phyloP scores from a whole-genome alignment of 208 protist species.

The Balamuthia mandrillaris region DNA sequence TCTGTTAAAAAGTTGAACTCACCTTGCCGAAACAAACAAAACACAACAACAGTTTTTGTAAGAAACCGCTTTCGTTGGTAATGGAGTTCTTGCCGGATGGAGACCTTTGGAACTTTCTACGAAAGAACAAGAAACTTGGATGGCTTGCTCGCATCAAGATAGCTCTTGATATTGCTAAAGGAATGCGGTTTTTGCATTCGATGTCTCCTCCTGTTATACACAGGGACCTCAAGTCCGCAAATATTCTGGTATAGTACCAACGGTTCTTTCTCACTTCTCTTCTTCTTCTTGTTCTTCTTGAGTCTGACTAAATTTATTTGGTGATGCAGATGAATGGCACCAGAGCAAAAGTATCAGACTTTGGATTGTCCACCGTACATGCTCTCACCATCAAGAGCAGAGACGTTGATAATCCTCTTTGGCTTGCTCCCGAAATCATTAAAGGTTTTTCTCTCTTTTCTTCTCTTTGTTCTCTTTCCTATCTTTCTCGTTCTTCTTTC shows the following conservation, averaged over 20 bases:
- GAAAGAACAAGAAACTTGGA: not conserved
- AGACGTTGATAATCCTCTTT: not conserved
- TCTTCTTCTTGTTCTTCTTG: not conserved
- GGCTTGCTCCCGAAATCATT: not conserved
- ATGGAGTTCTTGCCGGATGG: slow-evolving; percentile 30
- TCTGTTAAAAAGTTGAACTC: not conserved
- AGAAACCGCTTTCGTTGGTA: not conserved
- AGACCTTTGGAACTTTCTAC: not conserved
- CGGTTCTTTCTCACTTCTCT: not conserved
- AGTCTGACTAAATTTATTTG: not conserved
- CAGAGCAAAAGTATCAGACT: not conserved
- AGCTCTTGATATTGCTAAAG: slow-evolving; percentile 9
- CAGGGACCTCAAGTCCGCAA: not conserved
- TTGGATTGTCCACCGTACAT: not conserved
- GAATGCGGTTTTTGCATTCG: not conserved
- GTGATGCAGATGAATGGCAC: not conserved
- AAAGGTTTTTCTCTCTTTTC: not conserved
- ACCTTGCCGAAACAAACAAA: not conserved
- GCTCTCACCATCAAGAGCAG: not conserved
- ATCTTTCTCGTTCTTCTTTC: not conserved
- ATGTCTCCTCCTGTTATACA: not conserved
- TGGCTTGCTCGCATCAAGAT: not conserved
- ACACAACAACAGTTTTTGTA: slow-evolving; percentile 17
- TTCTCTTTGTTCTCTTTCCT: not conserved
- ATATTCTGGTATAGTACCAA: not conserved